These are phyloP conservation scores for Nigrospora sphaerica DNA, from an alignment of 2,329 filamentous ascomycete genomes.

Conservation along the genomic window DNA sequence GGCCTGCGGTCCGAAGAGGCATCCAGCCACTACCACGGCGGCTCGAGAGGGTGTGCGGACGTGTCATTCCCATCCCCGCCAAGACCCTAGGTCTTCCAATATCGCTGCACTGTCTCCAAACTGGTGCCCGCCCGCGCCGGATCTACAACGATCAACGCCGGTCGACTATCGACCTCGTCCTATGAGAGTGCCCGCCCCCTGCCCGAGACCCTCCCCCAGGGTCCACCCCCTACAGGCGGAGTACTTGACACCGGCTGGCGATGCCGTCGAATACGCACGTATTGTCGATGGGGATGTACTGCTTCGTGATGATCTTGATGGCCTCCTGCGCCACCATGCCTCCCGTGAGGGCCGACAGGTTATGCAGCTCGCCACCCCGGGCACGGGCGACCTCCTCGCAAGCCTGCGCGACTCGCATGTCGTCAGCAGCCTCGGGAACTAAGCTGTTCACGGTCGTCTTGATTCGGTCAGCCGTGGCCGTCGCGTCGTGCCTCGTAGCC, in stretches of 20 bases:
- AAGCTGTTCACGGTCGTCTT: constrained; percentile 34
- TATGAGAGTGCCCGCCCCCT: constrained; percentile 9
- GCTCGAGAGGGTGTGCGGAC: constrained; percentile 15
- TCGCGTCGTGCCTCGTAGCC: constrained; percentile 39
- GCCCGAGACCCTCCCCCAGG: constrained; percentile 8
- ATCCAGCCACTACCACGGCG: constrained; percentile 12
- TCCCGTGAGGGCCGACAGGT: constrained; percentile 78
- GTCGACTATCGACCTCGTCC: constrained; percentile 10
- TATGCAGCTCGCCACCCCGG: constrained; percentile 82
- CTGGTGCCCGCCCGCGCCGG: constrained; percentile 20
- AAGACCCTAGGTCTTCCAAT: constrained; percentile 16
- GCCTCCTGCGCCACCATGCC: constrained; percentile 96
- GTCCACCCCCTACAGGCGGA: constrained; percentile 37
- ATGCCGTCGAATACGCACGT: constrained; percentile 67
- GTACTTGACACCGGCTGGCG: constrained; percentile 51
- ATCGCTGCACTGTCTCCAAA: constrained; percentile 19
- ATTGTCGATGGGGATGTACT: constrained; percentile 66
- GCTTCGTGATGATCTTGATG: constrained; percentile 78
- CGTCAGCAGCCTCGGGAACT: constrained; percentile 39
- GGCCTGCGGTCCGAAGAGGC: constrained; percentile 27
- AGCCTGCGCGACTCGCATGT: constrained; percentile 43
- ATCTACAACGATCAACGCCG: constrained; percentile 19
- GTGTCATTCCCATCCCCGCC: constrained; percentile 19
- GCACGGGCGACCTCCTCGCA: constrained; percentile 67
- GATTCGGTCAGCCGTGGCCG: constrained; percentile 45